phyloP scores from a whole-genome alignment of 306 rosid species.

The Hippophae rhamnoides region DNA sequence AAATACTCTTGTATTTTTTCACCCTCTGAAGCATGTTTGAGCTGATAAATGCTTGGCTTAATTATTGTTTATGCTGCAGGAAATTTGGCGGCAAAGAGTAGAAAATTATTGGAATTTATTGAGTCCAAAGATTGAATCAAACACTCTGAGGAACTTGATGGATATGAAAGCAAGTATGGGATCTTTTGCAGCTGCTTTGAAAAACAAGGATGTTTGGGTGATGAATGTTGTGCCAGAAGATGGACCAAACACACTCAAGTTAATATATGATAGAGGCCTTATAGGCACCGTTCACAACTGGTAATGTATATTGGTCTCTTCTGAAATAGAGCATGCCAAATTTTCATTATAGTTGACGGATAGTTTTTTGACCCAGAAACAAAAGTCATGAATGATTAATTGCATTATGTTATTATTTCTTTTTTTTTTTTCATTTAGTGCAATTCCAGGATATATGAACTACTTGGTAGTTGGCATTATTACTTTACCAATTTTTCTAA shows the following conservation, averaged over 20 bases:
- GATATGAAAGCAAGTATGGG: slow-evolving; percentile 95
- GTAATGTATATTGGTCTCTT: slow-evolving; percentile 32
- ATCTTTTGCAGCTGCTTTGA: slow-evolving; percentile 86
- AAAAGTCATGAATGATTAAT: too few relatives aligned
- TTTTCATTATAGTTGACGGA: not conserved
- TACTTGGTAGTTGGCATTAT: too few relatives aligned
- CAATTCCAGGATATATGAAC: too few relatives aligned
- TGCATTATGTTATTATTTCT: too few relatives aligned
- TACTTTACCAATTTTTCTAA: too few relatives aligned
- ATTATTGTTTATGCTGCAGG: slow-evolving; percentile 41
- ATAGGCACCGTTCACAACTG: slow-evolving; percentile 73
- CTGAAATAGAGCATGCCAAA: not conserved
- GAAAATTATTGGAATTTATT: slow-evolving; percentile 76
- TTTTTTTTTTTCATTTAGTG: too few relatives aligned
- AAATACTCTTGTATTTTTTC: not conserved
- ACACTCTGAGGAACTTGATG: slow-evolving; percentile 78
- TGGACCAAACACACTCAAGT: slow-evolving; percentile 79
- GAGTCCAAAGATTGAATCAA: slow-evolving; percentile 51
- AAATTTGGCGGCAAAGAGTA: slow-evolving; percentile 67
- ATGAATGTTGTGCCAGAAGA: slow-evolving; percentile 87
- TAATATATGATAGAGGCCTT: slow-evolving; percentile 88
- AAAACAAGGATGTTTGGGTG: slow-evolving; percentile 83
- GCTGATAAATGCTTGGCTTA: slow-evolving; percentile 8
- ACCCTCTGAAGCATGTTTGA: not conserved
- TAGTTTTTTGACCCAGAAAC: not conserved